phyloP scores from a whole-genome alignment of 306 rosid genomes.

The Sophora flavescens region DNA sequence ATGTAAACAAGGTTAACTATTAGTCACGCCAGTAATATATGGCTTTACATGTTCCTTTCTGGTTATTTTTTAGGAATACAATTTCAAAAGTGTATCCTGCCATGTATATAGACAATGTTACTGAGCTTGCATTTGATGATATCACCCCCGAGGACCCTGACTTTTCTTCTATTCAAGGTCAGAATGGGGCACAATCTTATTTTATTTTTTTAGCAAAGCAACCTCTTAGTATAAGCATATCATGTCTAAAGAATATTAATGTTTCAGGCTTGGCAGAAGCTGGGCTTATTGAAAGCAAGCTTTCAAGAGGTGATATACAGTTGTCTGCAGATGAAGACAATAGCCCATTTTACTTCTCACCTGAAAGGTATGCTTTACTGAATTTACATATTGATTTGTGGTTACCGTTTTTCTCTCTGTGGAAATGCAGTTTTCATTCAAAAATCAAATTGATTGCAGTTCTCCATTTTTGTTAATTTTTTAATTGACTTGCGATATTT shows the following conservation, averaged over 20 bases:
- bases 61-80: constrained; percentile 65
- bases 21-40: constrained; percentile 37
- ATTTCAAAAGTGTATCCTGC: constrained; percentile 95
- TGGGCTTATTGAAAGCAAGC: constrained; percentile 94
- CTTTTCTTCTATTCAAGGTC: constrained; percentile 95
- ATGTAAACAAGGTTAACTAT: background rate
- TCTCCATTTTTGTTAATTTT: constrained; percentile 4
- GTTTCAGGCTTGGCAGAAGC: constrained; percentile 97
- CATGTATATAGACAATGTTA: constrained; percentile 89
- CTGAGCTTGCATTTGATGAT: constrained; percentile 96
- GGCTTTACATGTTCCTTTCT: constrained; percentile 38
- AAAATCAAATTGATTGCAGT: background rate
- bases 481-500: background rate
- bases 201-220: constrained; percentile 20
- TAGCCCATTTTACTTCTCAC: constrained; percentile 72
- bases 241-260: constrained; percentile 43
- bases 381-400: constrained; percentile 39
- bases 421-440: background rate
- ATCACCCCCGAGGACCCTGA: constrained; percentile 89
- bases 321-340: constrained; percentile 70
- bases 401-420: constrained; percentile 10
- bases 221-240: constrained; percentile 19
- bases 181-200: constrained; percentile 38
- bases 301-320: constrained; percentile 76
- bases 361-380: constrained; percentile 69